Conservation (phyloP, 169 alveolate species). For the Plasmodium blacklocki region DNA sequence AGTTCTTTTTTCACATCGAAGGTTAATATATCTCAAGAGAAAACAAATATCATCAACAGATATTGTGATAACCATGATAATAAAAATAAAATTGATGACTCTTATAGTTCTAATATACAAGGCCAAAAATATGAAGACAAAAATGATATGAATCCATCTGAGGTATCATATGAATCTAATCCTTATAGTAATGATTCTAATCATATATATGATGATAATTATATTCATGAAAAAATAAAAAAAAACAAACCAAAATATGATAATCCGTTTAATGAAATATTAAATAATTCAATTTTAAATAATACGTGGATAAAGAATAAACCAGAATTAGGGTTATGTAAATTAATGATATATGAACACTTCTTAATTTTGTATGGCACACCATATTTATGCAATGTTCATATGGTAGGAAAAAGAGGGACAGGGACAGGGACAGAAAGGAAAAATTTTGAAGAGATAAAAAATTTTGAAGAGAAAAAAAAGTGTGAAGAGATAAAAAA, state of each 20-base stretch:
- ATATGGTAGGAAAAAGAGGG: not conserved
- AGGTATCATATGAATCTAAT: not conserved
- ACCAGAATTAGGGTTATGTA: conserved; percentile 67
- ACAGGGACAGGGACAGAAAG: not conserved
- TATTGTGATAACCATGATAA: not conserved
- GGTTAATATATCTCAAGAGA: not conserved
- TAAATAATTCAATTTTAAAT: conserved; percentile 43
- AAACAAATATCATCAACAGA: not conserved
- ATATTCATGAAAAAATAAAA: not conserved
- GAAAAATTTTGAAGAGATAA: not conserved
- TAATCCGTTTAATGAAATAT: conserved; percentile 11
- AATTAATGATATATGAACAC: conserved; percentile 58
- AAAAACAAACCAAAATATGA: not conserved
- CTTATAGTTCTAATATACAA: not conserved
- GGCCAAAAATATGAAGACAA: not conserved
- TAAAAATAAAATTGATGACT: not conserved
- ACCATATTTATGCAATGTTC: conserved; percentile 40
- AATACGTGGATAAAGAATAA: conserved; percentile 59
- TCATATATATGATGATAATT: too few species aligned
- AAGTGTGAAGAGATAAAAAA: not conserved
- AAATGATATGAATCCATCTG: not conserved
- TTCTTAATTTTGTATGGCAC: conserved; percentile 40
- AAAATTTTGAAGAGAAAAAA: not conserved
- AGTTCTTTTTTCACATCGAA: too few species aligned
- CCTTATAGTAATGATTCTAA: too few species aligned